phyloP scores from a whole-genome alignment of 495 filamentous ascomycete genomes.

The Daldinia concentrica region DNA sequence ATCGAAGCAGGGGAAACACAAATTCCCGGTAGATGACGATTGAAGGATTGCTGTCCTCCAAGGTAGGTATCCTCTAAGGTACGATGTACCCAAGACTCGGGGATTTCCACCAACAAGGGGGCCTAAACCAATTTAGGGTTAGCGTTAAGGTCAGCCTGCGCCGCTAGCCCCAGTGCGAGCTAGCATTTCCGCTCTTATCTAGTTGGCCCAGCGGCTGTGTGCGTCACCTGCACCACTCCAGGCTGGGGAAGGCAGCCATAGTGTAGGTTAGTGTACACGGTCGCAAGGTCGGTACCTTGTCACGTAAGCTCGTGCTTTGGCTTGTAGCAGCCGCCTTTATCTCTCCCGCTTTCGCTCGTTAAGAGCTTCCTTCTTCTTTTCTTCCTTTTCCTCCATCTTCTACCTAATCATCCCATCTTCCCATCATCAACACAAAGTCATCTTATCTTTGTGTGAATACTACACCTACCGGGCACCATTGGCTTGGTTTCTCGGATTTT shows the following conservation, averaged over 20 bases:
- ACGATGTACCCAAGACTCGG: conserved; percentile 14
- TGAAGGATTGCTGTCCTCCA: conserved; percentile 4
- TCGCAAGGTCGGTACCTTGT: conserved; percentile 10
- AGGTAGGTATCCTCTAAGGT: conserved; percentile 16
- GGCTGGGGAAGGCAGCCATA: conserved; percentile 46
- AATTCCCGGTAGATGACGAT: conserved; percentile 5
- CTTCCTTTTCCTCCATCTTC: conserved; percentile 42
- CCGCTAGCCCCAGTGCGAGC: conserved; percentile 26
- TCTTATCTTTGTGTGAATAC: conserved; percentile 27
- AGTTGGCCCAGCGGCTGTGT: conserved; percentile 46
- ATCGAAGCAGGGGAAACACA: conserved; percentile 2
- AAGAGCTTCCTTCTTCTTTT: conserved; percentile 35
- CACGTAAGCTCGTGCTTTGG: conserved; percentile 29
- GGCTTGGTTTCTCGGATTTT: conserved; percentile 41
- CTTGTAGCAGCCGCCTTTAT: conserved; percentile 40
- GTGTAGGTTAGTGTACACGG: conserved; percentile 3
- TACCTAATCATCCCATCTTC: conserved; percentile 50
- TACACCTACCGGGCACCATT: conserved; percentile 45
- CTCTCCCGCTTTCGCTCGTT: conserved; percentile 40
- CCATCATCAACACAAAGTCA: conserved; percentile 53
- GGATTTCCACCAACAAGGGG: conserved; percentile 24
- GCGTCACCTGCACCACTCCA: conserved; percentile 48
- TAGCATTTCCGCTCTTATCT: conserved; percentile 42
- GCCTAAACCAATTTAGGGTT: conserved; percentile 8
- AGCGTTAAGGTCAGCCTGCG: conserved; percentile 27